Conservation (phyloP, 352 stramenopile species). For the Globisporangium cederbergense region DNA sequence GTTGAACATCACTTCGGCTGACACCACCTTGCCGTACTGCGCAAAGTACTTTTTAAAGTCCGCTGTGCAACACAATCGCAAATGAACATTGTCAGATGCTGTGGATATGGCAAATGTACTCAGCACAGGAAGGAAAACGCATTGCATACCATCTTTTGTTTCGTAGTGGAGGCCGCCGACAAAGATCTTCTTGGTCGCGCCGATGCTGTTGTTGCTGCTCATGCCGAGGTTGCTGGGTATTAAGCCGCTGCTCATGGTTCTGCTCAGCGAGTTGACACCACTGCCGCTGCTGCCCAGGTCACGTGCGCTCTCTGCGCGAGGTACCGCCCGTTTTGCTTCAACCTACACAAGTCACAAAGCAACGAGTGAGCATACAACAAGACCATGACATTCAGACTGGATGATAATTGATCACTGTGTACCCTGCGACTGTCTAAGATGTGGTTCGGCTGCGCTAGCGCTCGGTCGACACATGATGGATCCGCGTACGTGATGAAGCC, state of each 20-base stretch:
- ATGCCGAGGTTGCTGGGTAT: constrained; percentile 49
- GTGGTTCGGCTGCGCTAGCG: constrained; percentile 87
- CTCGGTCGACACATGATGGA: constrained; percentile 82
- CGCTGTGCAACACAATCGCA: constrained; percentile 26
- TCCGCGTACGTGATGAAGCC: constrained; percentile 94
- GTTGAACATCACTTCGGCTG: constrained; percentile 94
- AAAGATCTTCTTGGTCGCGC: constrained; percentile 91
- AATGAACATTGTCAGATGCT: not conserved
- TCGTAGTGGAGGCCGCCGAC: constrained; percentile 92
- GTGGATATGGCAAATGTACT: not conserved
- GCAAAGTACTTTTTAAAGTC: constrained; percentile 92
- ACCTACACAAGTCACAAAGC: constrained; percentile 39
- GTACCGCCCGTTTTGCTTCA: constrained; percentile 90
- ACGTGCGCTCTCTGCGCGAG: constrained; percentile 80
- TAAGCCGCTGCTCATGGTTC: constrained; percentile 43
- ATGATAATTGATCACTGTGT: constrained; percentile 12
- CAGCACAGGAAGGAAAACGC: not conserved
- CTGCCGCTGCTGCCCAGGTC: constrained; percentile 43
- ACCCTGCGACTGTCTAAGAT: constrained; percentile 88
- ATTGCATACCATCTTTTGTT: constrained; percentile 85
- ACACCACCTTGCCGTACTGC: constrained; percentile 92
- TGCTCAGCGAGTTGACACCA: constrained; percentile 43
- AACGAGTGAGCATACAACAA: constrained; percentile 13
- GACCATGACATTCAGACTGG: too few relatives aligned
- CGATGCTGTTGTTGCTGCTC: constrained; percentile 34